phyloP scores from a whole-genome alignment of 306 rosid species.

The Rubus idaeus region DNA sequence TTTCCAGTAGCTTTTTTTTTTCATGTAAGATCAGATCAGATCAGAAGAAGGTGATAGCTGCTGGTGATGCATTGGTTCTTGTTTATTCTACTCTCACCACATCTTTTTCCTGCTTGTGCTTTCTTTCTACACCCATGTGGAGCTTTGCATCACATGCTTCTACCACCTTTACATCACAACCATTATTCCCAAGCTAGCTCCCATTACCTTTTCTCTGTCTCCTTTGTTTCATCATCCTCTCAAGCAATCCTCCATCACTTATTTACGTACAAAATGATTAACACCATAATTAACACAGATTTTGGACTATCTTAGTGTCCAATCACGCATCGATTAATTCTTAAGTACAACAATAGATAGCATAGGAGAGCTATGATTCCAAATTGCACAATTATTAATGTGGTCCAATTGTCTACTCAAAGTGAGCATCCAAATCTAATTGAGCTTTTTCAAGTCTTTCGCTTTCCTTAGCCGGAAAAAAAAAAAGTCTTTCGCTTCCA shows the following conservation, averaged over 20 bases:
- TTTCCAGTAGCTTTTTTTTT: background rate
- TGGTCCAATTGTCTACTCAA: constrained; percentile 31
- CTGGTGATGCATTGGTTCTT: constrained; percentile 16
- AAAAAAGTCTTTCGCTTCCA: constrained; percentile 11
- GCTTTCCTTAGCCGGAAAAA: background rate
- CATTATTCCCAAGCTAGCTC: constrained; percentile 25
- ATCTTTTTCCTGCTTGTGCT: constrained; percentile 2
- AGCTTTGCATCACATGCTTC: constrained; percentile 50
- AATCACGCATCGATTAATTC: background rate
- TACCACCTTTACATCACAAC: constrained; percentile 40
- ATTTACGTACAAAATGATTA: constrained; percentile 23
- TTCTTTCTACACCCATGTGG: constrained; percentile 33
- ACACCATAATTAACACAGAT: constrained; percentile 21
- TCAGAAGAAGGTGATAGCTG: constrained; percentile 11
- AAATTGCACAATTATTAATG: constrained; percentile 26
- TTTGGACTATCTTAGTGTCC: constrained; percentile 26
- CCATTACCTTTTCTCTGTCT: constrained; percentile 28
- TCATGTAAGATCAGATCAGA: background rate
- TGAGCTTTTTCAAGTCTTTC: constrained; percentile 11
- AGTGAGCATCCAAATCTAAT: constrained; percentile 24
- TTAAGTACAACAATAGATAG: background rate
- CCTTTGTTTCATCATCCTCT: constrained; percentile 16
- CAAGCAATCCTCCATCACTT: constrained; percentile 13
- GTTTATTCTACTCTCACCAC: constrained; percentile 32
- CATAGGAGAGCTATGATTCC: constrained; percentile 25